Percentiles rank a stretch among this genome's conserved stretches.
phyloP scores from a whole-genome alignment of 1,139 yeast species.

The Hanseniaspora uvarum region DNA sequence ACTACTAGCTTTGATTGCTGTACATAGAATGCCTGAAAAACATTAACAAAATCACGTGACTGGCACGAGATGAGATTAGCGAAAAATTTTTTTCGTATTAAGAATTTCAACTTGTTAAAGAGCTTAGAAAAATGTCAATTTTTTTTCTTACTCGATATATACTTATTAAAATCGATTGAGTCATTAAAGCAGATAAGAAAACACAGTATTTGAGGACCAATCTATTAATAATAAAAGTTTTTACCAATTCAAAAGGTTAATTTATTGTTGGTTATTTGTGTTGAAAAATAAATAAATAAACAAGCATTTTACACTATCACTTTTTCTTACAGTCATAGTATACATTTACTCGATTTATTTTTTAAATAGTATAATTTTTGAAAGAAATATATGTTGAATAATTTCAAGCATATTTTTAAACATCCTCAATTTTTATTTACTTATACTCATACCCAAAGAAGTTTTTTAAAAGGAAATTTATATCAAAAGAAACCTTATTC shows the following conservation, averaged over 20 bases:
- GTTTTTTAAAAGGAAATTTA: background rate
- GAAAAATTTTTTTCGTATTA: too few relatives aligned
- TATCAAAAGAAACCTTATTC: slow-evolving; percentile 3
- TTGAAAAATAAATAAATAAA: background rate
- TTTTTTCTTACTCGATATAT: too few relatives aligned
- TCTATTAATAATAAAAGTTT: background rate
- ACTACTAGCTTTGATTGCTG: too few relatives aligned
- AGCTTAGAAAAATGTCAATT: too few relatives aligned
- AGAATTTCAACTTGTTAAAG: too few relatives aligned
- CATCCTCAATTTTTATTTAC: background rate
- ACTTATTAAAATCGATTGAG: too few relatives aligned
- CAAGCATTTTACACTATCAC: background rate
- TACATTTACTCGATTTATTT: background rate
- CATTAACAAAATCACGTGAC: too few relatives aligned
- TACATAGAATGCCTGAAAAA: too few relatives aligned
- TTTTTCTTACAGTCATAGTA: background rate
- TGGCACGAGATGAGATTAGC: too few relatives aligned
- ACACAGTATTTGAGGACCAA: too few relatives aligned
- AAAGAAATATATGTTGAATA: background rate
- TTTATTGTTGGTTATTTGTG: background rate
- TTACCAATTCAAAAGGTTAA: background rate
- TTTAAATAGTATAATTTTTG: background rate
- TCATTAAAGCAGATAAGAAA: too few relatives aligned
- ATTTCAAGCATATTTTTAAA: background rate
- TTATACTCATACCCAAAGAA: background rate